Evolutionary conservation across 2,329 filamentous ascomycete species (phyloP).

Genomic region (Calycina herbarum): DNA sequence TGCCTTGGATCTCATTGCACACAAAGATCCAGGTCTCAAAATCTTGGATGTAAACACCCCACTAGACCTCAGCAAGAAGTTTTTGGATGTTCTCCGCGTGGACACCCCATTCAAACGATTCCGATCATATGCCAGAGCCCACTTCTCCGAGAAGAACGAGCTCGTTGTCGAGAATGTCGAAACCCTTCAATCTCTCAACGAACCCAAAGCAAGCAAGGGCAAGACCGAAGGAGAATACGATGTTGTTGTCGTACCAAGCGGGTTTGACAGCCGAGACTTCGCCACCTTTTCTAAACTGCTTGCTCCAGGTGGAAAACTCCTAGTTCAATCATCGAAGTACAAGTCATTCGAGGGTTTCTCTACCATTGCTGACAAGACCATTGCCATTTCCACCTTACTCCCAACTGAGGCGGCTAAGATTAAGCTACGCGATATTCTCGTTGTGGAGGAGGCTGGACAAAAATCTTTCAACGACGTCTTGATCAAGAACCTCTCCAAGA

Average conservation of each 20-base stretch:
- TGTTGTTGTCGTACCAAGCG: neutral
- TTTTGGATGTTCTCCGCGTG: neutral
- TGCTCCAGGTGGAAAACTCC: neutral
- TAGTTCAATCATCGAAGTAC: neutral
- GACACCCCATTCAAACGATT: constrained; percentile 2
- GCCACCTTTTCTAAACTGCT: neutral
- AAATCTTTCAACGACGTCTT: constrained; percentile 1
- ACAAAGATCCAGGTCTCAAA: constrained; percentile 3
- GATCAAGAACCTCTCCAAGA: constrained; percentile 3
- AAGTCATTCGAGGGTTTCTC: constrained; percentile 1
- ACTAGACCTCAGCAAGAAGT: neutral
- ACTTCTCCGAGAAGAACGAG: neutral
- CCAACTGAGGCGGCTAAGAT: neutral
- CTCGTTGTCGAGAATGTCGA: constrained; percentile 2
- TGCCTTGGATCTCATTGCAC: constrained; percentile 1
- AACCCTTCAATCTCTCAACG: neutral
- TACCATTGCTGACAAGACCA: neutral
- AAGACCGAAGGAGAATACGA: neutral
- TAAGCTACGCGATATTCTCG: neutral
- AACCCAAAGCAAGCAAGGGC: neutral
- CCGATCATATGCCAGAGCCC: neutral
- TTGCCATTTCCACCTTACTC: neutral
- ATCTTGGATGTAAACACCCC: neutral
- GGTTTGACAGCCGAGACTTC: neutral
- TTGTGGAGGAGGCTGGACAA: neutral